Base-by-base conservation (phyloP, 169 alveolate species). In the Eimeria praecox region DNA sequence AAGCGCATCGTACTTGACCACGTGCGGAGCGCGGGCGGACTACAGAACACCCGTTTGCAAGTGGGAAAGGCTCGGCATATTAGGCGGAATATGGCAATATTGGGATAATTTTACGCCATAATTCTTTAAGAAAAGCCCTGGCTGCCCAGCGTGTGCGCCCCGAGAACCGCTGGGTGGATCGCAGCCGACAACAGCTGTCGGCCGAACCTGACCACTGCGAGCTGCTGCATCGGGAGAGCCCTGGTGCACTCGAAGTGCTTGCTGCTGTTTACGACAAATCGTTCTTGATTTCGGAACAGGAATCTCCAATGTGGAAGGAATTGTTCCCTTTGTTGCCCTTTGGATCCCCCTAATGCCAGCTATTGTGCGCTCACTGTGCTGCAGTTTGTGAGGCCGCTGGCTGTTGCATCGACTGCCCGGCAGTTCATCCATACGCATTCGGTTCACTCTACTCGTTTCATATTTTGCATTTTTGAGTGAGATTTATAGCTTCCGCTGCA, bases 151-250 rank as follows among this genome's bases (percentile, higher is more conserved):
- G 73, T 30, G 62, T 75, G 86, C 56, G 62, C 86, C 20, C 62
- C 22, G 33, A 62, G 2, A 62, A 27, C 42, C 62, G 22, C 52
- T 14, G 35, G 62, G 52, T 75, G 64, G 75, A 82, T 44, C 90
- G 90, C 90, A 30, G 90, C 90, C 90, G 90, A 82, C 90, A 56
- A 49, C 90, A 82, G 90, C 90, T 82, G 71, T 52, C 90, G 71
- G 90, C 62, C 66, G 33, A 54, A 38, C 86, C 86, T 75, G 86
- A 75, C 86, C 86, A 75, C 86, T 75, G 90, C 90, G 40, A 82
- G 90, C 90, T 44, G 86, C 86, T 27, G 86, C 56, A 75, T 75
- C 86, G 86, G 59, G 86, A 75, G 62, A 44, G 86, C 86, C 59
- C 40, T 24, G 52, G n/a, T 44, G 86, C 59, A n/a, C 56, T 75